Evolutionary conservation across 2,329 filamentous ascomycete genomes (phyloP), one percentile per base, ranked within the genome.

Genomic region (Alternaria consortialis): DNA sequence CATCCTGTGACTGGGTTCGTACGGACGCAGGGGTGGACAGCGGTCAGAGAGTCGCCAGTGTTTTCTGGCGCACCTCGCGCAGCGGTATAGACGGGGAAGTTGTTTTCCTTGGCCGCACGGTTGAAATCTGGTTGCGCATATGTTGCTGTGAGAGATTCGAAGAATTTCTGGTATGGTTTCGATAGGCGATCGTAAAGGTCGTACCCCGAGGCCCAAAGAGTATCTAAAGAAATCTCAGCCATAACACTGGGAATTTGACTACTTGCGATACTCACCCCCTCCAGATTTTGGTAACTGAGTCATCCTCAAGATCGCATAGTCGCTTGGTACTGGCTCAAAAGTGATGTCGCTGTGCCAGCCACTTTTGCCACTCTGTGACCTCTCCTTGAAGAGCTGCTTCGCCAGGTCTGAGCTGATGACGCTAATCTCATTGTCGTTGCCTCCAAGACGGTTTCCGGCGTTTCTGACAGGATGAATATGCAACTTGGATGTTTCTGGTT

Each of bases 401-500:
- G 70, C 68, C 13, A 75, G 70, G 46, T 74, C 72, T 11, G 77
- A 79, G 62, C 71, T 76, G 59, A 81, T 80, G 17, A 74, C 74
- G 48, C 76, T 80, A 56, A 81, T 80, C 53, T 81, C 71, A 11
- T 75, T 63, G 51, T 81, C 79, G 7, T 71, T 70, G 4, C 74
- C 76, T 13, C 77, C 69, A 23, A 86, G 80, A 9, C 68, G 66
- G 23, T 72, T 72, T n/a, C 86, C 76, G 77, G 80, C 69, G 64
- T 81, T 81, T 55, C 76, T 70, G 37, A 90, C 74, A 0, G 87
- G 88, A 67, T 90, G 87, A 52, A 89, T 88, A 68, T 90, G 87
- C 7, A 89, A 79, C 44, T 81, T 82, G 0, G 86, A 88, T 0
- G 82, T 84, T 0, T 75, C 69, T 0, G 87, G 87, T 60, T 87